These are phyloP conservation scores for Yamadazyma buinensis DNA, from an alignment of 1,139 yeast genomes.

Conservation along the genomic window DNA sequence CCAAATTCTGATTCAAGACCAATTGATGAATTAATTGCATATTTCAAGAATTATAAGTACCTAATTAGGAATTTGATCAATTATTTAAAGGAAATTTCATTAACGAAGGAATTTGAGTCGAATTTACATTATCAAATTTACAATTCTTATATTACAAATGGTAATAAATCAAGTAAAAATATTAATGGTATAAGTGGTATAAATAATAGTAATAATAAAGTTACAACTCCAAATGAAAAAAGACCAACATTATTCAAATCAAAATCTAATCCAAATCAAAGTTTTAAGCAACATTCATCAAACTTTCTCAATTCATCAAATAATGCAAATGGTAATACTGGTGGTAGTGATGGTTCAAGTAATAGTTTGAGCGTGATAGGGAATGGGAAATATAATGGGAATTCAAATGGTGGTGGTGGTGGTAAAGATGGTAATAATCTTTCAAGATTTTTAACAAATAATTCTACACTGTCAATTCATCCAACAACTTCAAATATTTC, in stretches of 20 bases:
- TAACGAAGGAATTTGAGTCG: conserved; percentile 68
- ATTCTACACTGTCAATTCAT: too few species aligned
- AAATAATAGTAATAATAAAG: conserved; percentile 1
- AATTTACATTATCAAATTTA: conserved; percentile 61
- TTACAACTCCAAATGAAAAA: conserved; percentile 8
- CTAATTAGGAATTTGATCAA: conserved; percentile 58
- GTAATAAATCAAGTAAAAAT: conserved; percentile 8
- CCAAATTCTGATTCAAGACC: conserved; percentile 43
- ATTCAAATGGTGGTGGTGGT: too few species aligned
- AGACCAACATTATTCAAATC: conserved; percentile 34
- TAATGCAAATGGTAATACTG: too few species aligned
- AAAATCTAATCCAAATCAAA: conserved; percentile 21
- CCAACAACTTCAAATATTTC: too few species aligned
- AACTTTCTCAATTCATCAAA: too few species aligned
- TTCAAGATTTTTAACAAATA: neutral
- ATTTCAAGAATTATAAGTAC: conserved; percentile 70
- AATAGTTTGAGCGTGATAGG: too few species aligned
- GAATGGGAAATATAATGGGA: too few species aligned
- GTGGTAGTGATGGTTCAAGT: too few species aligned
- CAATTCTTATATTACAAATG: conserved; percentile 27
- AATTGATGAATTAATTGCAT: conserved; percentile 46
- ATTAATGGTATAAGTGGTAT: conserved; percentile 1
- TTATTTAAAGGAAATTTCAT: conserved; percentile 59
- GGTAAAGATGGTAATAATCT: neutral
- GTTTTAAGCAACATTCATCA: too few species aligned